Evolutionary conservation across 257 asterid genomes (phyloP).

Genomic region (Primulina tabacum): DNA sequence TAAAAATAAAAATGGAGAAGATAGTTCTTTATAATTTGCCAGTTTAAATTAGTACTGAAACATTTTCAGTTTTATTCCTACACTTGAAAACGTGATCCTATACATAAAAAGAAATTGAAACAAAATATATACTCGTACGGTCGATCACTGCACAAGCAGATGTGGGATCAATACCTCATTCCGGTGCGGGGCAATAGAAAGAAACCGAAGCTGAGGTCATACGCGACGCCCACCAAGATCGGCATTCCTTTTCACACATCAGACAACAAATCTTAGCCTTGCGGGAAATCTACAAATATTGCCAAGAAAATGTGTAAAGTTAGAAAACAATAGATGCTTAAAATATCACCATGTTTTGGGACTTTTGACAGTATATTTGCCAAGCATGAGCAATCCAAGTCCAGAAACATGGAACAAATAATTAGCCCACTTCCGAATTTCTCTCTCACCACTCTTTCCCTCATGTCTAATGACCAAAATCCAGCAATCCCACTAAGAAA

Average conservation of each 20-base stretch:
- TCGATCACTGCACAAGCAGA: too few species aligned
- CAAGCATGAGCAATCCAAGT: constrained; percentile 20
- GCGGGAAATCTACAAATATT: too few species aligned
- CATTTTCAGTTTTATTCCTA: too few species aligned
- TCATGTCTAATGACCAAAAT: constrained; percentile 52
- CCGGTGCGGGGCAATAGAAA: background rate
- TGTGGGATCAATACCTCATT: background rate
- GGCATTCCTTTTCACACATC: background rate
- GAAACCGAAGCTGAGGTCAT: background rate
- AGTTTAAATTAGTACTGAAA: too few species aligned
- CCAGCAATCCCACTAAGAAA: constrained; percentile 28
- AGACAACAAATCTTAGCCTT: too few species aligned
- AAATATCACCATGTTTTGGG: background rate
- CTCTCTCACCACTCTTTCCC: constrained; percentile 61
- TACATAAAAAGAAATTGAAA: too few species aligned
- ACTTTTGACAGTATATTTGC: constrained; percentile 13
- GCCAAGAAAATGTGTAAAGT: background rate
- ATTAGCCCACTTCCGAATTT: constrained; percentile 70
- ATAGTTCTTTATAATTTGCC: too few species aligned
- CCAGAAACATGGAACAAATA: constrained; percentile 48
- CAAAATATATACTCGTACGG: too few species aligned
- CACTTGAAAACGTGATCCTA: too few species aligned
- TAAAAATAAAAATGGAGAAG: too few species aligned
- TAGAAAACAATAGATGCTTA: background rate
- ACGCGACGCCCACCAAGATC: background rate